Base-by-base conservation (phyloP, 116 monocot species). In the Trichopus zeylanicus region DNA sequence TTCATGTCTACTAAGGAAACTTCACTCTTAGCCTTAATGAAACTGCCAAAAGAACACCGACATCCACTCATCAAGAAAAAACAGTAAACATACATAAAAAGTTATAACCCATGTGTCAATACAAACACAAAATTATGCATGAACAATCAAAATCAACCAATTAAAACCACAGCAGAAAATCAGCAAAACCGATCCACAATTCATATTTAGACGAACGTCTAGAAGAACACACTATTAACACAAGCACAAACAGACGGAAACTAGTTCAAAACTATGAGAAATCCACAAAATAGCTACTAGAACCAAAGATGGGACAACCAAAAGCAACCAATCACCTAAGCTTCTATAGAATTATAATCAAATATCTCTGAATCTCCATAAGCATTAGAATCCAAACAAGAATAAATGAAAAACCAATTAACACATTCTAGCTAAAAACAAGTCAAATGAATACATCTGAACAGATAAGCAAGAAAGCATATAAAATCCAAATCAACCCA, bases 11-110 rank as follows among this genome's bases (percentile, higher is more conserved):
- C 78, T 26, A 70, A 38, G 72, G 75, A 75, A 60, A 98, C 63
- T 30, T 85, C 92, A 81, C 92, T 98, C 67, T 81, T 98, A 8
- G 92, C 98, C 65, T 74, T 98, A 39, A 98, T 59, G 57, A 92
- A 98, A 49, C 97, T 98, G 70, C 46, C 61, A 39, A 59, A 56
- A 27, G 28, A 37, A 68, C 5, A 38, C 34, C 32, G 8, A 8
- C 32, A 33, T 33, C 32, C 32, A 5, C 32, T 5, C 4, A 33
- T 5, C 32, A 33, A 15, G 42, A 42, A 42, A 13, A 13, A 13
- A 13, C n/a, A 42, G 2, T 1, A 13, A 42, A 16, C n/a, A 42
- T 42, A 42, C 18, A 42, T 42, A 42, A 37, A 11, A 8, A 37
- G 8, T 37, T 8, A 37, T 37, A 3, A 42, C 13, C 42, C 12